Percentiles rank a stretch among this genome's conserved stretches.
These are phyloP conservation scores for Fagopyrum tataricum DNA, from an alignment of 148 eudicot genomes.

Conservation along the genomic window DNA sequence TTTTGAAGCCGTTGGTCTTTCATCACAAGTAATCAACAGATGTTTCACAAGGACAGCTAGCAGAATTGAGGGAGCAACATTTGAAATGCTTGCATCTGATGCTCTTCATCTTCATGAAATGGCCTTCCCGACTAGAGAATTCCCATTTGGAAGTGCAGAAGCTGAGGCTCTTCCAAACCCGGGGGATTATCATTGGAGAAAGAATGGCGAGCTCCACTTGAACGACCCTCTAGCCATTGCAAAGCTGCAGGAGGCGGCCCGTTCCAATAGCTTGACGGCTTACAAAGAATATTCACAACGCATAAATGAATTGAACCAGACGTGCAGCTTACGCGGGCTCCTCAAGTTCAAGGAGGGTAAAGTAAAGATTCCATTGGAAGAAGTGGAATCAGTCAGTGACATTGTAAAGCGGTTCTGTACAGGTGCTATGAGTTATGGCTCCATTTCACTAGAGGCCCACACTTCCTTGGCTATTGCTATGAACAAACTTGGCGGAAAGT, in stretches of 20 bases:
- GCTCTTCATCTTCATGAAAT: slow-evolving; percentile 67
- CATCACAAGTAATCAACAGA: slow-evolving; percentile 83
- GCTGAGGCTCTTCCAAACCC: slow-evolving; percentile 91
- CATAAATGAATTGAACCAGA: slow-evolving; percentile 75
- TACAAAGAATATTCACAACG: slow-evolving; percentile 87
- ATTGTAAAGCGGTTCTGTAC: slow-evolving; percentile 97
- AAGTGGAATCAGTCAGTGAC: slow-evolving; percentile 91
- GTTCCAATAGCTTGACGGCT: slow-evolving; percentile 83
- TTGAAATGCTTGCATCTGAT: slow-evolving; percentile 77
- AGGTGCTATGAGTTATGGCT: slow-evolving; percentile 99
- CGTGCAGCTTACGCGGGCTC: slow-evolving; percentile 86
- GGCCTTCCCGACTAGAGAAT: slow-evolving; percentile 68
- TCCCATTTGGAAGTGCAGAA: slow-evolving; percentile 88
- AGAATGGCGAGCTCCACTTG: slow-evolving; percentile 88
- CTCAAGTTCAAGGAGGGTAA: slow-evolving; percentile 68
- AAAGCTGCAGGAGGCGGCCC: slow-evolving; percentile 91
- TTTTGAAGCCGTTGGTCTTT: slow-evolving; percentile 97
- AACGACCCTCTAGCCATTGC: slow-evolving; percentile 96
- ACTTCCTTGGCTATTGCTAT: slow-evolving; percentile 87
- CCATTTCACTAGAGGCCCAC: slow-evolving; percentile 95
- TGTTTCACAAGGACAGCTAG: slow-evolving; percentile 94
- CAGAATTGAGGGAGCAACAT: slow-evolving; percentile 97
- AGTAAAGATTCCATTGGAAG: slow-evolving; percentile 65
- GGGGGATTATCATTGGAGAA: slow-evolving; percentile 98
- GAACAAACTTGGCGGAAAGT: slow-evolving; percentile 96